Conservation (phyloP, 2,329 filamentous ascomycete species). For the Clonostachys chloroleuca region DNA sequence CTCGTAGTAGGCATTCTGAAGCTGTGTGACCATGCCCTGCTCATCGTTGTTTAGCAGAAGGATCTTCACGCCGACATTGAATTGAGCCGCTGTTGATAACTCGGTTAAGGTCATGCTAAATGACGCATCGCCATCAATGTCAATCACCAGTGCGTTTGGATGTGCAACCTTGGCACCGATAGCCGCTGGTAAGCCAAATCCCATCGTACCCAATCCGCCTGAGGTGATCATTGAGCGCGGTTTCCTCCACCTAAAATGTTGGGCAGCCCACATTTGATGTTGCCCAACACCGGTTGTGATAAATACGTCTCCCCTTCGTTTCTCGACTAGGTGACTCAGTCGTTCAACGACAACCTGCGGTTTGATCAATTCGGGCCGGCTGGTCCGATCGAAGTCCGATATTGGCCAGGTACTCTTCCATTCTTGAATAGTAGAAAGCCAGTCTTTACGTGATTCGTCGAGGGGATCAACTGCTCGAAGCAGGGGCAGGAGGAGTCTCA, state of each 20-base stretch:
- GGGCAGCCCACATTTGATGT: constrained; percentile 96
- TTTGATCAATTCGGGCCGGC: constrained; percentile 78
- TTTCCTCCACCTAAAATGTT: constrained; percentile 92
- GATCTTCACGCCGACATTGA: constrained; percentile 94
- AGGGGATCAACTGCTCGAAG: constrained; percentile 53
- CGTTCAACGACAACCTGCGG: constrained; percentile 90
- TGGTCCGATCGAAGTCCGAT: constrained; percentile 72
- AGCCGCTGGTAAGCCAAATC: constrained; percentile 87
- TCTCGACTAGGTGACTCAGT: constrained; percentile 76
- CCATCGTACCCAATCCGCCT: constrained; percentile 84
- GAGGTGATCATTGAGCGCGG: constrained; percentile 95
- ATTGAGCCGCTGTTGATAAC: constrained; percentile 87
- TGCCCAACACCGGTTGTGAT: constrained; percentile 95
- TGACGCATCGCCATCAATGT: constrained; percentile 97
- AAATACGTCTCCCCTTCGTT: constrained; percentile 78
- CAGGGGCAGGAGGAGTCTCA: constrained; percentile 69
- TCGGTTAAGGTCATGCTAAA: constrained; percentile 99
- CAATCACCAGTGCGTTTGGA: constrained; percentile 78
- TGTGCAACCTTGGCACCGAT: constrained; percentile 86
- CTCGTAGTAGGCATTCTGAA: constrained; percentile 97
- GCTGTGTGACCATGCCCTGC: constrained; percentile 98
- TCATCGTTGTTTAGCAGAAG: constrained; percentile 96
- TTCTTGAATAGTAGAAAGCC: constrained; percentile 83
- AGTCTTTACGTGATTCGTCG: constrained; percentile 65
- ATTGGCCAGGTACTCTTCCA: constrained; percentile 95